phyloP scores from a whole-genome alignment of 345 rosid species.

The Eucalyptus marginata region DNA sequence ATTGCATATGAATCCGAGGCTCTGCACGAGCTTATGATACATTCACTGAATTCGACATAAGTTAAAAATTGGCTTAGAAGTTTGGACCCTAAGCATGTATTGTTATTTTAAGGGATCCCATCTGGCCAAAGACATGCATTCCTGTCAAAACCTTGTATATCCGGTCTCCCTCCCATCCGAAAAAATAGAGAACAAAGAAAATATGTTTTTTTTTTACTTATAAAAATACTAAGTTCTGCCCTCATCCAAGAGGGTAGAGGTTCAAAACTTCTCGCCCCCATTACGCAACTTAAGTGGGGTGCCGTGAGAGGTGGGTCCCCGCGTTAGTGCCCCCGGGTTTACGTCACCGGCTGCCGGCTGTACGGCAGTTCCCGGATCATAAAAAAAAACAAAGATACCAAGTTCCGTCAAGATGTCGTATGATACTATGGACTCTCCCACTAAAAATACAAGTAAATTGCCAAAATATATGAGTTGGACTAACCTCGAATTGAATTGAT shows the following conservation, averaged over 20 bases:
- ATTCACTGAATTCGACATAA: background rate
- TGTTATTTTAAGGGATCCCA: background rate
- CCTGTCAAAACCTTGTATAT: background rate
- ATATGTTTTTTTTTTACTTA: background rate
- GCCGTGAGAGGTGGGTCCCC: no score
- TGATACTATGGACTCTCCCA: background rate
- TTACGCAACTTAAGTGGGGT: no score
- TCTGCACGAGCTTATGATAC: background rate
- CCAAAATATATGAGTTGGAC: background rate
- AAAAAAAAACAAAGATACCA: no score
- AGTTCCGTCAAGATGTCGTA: background rate
- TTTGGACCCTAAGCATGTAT: background rate
- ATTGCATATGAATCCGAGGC: background rate
- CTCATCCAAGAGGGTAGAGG: no score
- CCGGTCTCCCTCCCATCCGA: background rate
- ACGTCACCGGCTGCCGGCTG: no score
- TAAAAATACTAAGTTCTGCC: background rate
- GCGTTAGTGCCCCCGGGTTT: no score
- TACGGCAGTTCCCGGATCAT: no score
- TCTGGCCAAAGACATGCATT: background rate
- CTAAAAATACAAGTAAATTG: background rate
- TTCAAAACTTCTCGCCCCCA: no score
- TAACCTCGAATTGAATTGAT: background rate
- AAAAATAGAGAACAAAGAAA: background rate
- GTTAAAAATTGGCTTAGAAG: background rate